These are phyloP conservation scores for Verticillium dahliae DNA, from an alignment of 2,329 filamentous ascomycete genomes.

Conservation along the genomic window DNA sequence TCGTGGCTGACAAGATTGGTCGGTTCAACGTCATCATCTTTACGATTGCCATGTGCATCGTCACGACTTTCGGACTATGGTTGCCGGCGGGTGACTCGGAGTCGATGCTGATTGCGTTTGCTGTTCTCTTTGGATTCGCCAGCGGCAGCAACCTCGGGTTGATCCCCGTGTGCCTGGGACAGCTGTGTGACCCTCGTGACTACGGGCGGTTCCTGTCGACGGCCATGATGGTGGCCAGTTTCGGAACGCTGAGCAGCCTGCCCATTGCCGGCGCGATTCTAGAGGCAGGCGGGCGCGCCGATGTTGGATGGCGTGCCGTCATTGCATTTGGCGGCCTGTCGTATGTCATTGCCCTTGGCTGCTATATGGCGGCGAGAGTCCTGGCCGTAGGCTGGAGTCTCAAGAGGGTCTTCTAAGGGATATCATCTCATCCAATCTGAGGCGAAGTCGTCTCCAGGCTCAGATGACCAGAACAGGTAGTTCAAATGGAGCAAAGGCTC, in stretches of 20 bases:
- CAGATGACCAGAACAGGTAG: background rate
- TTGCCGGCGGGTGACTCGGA: slow-evolving; percentile 50
- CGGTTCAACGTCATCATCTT: slow-evolving; percentile 76
- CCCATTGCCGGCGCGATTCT: slow-evolving; percentile 33
- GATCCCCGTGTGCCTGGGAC: slow-evolving; percentile 73
- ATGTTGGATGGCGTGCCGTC: slow-evolving; percentile 7
- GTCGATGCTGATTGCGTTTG: slow-evolving; percentile 60
- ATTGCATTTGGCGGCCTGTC: slow-evolving; percentile 8
- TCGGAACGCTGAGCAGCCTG: slow-evolving; percentile 51
- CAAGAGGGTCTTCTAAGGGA: slow-evolving; percentile 3
- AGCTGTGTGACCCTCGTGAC: slow-evolving; percentile 68
- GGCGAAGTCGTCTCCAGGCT: background rate
- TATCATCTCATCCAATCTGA: background rate
- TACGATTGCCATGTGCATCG: slow-evolving; percentile 52
- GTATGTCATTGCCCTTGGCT: slow-evolving; percentile 9
- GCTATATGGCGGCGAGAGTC: slow-evolving; percentile 7
- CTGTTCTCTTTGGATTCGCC: slow-evolving; percentile 69
- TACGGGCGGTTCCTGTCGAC: slow-evolving; percentile 74
- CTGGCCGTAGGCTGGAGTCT: slow-evolving; percentile 7
- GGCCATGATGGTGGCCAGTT: slow-evolving; percentile 69
- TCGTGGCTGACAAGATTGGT: slow-evolving; percentile 68
- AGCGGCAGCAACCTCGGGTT: slow-evolving; percentile 73
- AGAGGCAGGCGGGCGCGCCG: background rate
- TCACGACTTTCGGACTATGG: slow-evolving; percentile 61
- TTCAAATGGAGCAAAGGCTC: background rate